A percentile compares a stretch with the other conserved stretches of the same genome.
phyloP scores from a whole-genome alignment of 345 rosid species.

The Boechera stricta region DNA sequence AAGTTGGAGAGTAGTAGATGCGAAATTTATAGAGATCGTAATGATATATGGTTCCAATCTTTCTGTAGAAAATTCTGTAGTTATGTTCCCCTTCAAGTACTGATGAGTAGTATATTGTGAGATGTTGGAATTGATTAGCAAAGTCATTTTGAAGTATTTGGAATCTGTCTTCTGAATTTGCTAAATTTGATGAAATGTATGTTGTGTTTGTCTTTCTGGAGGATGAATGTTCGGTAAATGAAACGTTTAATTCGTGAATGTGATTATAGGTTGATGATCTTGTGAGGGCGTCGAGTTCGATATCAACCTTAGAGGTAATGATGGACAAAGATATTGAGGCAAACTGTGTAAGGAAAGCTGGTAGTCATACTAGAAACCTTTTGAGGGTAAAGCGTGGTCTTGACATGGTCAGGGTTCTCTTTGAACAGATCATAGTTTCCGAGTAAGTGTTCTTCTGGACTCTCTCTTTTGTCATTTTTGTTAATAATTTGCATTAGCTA shows the following conservation, averaged over 20 bases:
- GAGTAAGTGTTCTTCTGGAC: slow-evolving; percentile 53
- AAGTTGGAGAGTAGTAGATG: background rate
- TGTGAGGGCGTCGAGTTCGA: slow-evolving; percentile 69
- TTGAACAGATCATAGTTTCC: slow-evolving; percentile 70
- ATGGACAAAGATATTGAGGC: slow-evolving; percentile 63
- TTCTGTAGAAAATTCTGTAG: background rate
- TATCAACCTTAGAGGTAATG: slow-evolving; percentile 57
- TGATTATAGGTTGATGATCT: slow-evolving; percentile 77
- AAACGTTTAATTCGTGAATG: background rate
- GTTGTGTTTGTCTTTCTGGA: slow-evolving; percentile 17
- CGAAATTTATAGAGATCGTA: background rate
- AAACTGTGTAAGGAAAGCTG: slow-evolving; percentile 65
- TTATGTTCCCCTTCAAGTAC: slow-evolving; percentile 1
- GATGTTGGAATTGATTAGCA: slow-evolving; percentile 16
- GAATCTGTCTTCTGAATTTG: slow-evolving; percentile 27
- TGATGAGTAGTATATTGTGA: background rate
- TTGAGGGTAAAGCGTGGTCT: slow-evolving; percentile 95
- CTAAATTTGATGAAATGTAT: background rate
- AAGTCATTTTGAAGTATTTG: background rate
- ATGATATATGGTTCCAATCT: no score
- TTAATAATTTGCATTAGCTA: background rate
- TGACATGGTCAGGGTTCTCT: slow-evolving; percentile 91
- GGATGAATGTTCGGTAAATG: background rate
- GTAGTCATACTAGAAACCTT: slow-evolving; percentile 91
- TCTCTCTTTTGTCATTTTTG: background rate